Evolutionary conservation across 1,284 basidiomycete genomes (phyloP), one percentile per base, ranked within the genome.

Genomic region (Cystobasidium sp.): DNA sequence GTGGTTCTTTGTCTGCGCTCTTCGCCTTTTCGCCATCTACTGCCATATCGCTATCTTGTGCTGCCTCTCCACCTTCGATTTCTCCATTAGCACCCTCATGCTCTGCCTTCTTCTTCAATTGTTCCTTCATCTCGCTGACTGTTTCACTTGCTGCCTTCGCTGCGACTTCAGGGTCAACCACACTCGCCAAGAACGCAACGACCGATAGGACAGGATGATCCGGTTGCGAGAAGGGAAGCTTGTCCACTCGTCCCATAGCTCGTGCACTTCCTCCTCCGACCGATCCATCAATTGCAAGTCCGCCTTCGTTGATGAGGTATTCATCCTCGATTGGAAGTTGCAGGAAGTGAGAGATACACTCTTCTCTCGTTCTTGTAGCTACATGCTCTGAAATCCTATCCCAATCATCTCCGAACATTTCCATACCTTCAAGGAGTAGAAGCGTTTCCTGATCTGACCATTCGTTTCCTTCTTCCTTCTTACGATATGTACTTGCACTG

Each of bases 141-240:
- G 94, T 94, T 6, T 90, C 90, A 82, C 95, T 95, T 9, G 96
- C 94, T 0, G 94, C 95, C 72, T 95, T 94, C 0, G 93, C 91
- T 0, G 95, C 96, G 5, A 97, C 91, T 0, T 91, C 90, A 0
- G 94, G 94, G 18, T 89, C 90, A 6, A 99, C 92, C 0, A 96
- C 93, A 18, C 91, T 91, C 16, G 96, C 94, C 59, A 99, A 86
- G 85, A 98, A 98, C 0, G 96, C 93, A 14, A 99, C 94, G 31
- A 99, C 95, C 82, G 92, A 94, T 94, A 99, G 94, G 44, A 99
- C 94, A 0, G 96, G 96, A 82, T 99, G 99, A 81, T 98, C 97
- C 0, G 92, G 89, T 80, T 94, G 91, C 77, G 94, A 91, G 81
- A 98, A 97, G 0, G 96, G 96, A 74, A 96, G 85, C 8, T 90